Percentiles rank a stretch among this genome's conserved stretches.
Conservation (phyloP, 1,284 basidiomycete genomes). For the Sporisorium iseilematis-ciliati region DNA sequence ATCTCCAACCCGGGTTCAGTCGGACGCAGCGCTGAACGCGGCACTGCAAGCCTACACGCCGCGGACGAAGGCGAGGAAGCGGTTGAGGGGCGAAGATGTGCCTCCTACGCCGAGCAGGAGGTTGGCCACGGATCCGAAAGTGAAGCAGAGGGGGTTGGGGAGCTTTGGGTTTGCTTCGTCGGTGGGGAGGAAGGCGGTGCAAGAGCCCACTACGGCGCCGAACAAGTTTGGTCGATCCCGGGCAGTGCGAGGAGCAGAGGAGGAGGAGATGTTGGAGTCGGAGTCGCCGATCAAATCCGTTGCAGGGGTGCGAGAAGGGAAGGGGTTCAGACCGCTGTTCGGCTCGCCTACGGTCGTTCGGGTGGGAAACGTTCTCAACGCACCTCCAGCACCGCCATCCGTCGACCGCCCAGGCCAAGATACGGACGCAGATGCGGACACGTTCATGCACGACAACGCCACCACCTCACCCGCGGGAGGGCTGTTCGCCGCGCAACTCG, state of each 20-base stretch:
- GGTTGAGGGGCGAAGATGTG: conserved; percentile 61
- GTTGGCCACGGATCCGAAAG: conserved; percentile 19
- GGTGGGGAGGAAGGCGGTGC: conserved; percentile 1
- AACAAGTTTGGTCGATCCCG: conserved; percentile 11
- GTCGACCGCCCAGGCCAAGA: neutral
- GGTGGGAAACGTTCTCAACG: conserved; percentile 9
- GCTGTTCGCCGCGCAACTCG: conserved; percentile 39
- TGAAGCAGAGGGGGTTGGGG: conserved; percentile 18
- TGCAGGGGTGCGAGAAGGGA: conserved; percentile 7
- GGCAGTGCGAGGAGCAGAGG: conserved; percentile 3
- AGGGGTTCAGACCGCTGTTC: conserved; percentile 38
- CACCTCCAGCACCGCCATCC: no score
- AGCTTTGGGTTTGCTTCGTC: conserved; percentile 29
- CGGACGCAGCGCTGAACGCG: conserved; percentile 24
- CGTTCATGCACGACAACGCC: conserved; percentile 27
- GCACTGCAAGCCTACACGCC: conserved; percentile 53
- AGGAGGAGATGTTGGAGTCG: conserved; percentile 9
- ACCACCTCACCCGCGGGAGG: conserved; percentile 17
- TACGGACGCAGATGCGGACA: conserved; percentile 13
- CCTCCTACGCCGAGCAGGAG: conserved; percentile 47
- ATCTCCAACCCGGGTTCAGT: neutral
- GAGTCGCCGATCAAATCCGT: conserved; percentile 38
- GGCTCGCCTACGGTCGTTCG: conserved; percentile 32
- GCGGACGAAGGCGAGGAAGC: conserved; percentile 60
- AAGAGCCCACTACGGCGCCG: neutral